Percentiles rank a stretch among this genome's conserved stretches.
These are phyloP conservation scores for Diplodia scrobiculata DNA, from an alignment of 2,329 filamentous ascomycete genomes.

Conservation along the genomic window DNA sequence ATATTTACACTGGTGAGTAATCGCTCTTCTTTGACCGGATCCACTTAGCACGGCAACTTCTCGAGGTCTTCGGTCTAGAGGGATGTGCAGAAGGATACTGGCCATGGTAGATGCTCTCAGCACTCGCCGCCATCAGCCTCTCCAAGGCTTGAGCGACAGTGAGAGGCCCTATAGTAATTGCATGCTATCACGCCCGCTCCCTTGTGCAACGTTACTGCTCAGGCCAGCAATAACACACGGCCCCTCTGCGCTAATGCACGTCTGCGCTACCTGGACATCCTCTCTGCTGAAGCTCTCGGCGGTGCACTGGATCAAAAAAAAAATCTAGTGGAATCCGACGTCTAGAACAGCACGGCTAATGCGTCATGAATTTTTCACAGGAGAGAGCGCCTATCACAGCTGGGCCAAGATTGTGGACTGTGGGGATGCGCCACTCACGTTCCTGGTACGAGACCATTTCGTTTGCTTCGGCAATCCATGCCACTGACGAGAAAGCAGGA, in stretches of 20 bases:
- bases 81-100: neutral
- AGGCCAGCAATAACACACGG: neutral
- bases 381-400: conserved; percentile 47
- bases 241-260: neutral
- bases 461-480: neutral
- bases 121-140: neutral
- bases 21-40: neutral
- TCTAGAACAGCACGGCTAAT: neutral
- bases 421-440: conserved; percentile 57
- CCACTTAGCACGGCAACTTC: neutral
- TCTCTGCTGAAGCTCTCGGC: neutral
- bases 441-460: conserved; percentile 42
- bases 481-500: conserved; percentile 42
- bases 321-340: neutral
- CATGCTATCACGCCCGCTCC: neutral
- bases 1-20: conserved; percentile 52
- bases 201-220: neutral
- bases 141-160: neutral
- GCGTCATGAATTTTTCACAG: neutral
- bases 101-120: neutral
- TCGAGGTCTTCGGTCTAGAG: neutral
- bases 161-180: neutral
- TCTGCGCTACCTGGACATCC: neutral
- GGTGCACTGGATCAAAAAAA: neutral
- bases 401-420: conserved; percentile 60